Conservation (phyloP, 2,329 filamentous ascomycete species). For the Talaromyces sp. region DNA sequence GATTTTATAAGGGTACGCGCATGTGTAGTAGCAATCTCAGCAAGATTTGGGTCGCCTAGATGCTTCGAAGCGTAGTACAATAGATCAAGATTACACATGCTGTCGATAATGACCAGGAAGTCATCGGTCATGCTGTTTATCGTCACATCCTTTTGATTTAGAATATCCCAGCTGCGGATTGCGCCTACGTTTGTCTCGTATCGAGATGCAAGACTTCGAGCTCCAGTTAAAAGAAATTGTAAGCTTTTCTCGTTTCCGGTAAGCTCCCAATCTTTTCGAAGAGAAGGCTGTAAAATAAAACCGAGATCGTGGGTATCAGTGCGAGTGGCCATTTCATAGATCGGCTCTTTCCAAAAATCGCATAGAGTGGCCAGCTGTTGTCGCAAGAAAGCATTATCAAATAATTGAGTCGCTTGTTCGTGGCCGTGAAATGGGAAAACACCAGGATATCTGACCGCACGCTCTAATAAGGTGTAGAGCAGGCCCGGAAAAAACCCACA, state of each 20-base stretch:
- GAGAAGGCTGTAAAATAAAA: background rate
- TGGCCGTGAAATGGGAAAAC: background rate
- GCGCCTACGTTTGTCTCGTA: background rate
- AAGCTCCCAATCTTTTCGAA: background rate
- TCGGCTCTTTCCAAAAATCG: background rate
- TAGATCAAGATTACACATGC: conserved; percentile 42
- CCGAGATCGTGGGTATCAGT: conserved; percentile 5
- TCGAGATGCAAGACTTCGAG: background rate
- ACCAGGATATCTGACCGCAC: background rate
- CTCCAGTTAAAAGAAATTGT: background rate
- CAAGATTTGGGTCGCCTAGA: conserved; percentile 24
- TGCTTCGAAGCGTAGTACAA: conserved; percentile 37
- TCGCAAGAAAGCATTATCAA: background rate
- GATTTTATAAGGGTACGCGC: conserved; percentile 33
- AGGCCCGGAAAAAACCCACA: background rate
- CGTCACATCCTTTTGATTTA: conserved; percentile 19
- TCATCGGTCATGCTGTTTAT: conserved; percentile 36
- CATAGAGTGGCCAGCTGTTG: background rate
- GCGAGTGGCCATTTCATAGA: background rate
- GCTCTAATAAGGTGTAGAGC: background rate
- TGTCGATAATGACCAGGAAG: conserved; percentile 45
- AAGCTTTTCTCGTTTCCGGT: background rate
- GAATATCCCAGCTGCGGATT: conserved; percentile 20
- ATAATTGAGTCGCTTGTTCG: background rate
- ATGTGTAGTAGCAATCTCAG: conserved; percentile 39